Base-by-base conservation (phyloP, 345 rosid species). In the Odontarrhena argentea region DNA sequence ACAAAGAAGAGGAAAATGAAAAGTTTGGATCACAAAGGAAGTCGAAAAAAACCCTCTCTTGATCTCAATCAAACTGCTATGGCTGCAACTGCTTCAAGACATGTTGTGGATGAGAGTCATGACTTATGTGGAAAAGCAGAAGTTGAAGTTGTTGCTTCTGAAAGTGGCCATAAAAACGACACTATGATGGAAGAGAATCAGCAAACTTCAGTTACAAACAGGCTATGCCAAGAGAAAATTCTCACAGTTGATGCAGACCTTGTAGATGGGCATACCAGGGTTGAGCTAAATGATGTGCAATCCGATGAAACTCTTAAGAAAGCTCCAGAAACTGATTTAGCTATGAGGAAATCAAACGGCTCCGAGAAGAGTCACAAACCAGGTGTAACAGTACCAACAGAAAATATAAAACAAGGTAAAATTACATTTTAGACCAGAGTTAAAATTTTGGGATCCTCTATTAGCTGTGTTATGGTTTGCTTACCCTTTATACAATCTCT, bases 31-130 rank as follows among this genome's bases (percentile, higher is more conserved):
- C 77, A 46, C 26, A 76, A 63, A 30, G 58, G 14, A 71, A 82
- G 67, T 66, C 65, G 67, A 56, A 80, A 54, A 64, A 71, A 78
- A 68, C 44, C 71, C 7, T 14, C 68, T 56, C 28, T 74, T 37
- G 15, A 45, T 67, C 35, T n/a, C 32, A 48, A 43, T 74, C 70
- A 59, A 57, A 78, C 53, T 44, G 63, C 24, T 55, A 57, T 67
- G 49, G 60, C 22, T 28, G 56, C 41, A n/a, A 46, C 63, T 73
- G 40, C 73, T 53, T 44, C 30, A 14, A 46, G 69, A 63, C 51
- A 72, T 48, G 76, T 58, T 14, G 7, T 37, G 40, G 64, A 38
- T 42, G 73, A 63, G 45, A 43, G 38, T 62, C 30, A 36, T 18
- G 71, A 49, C 54, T 3, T 28, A 28, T 3, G 32, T 28, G 60